These are phyloP conservation scores for Venturia carpophila DNA, from an alignment of 2,329 filamentous ascomycete genomes.

Conservation along the genomic window DNA sequence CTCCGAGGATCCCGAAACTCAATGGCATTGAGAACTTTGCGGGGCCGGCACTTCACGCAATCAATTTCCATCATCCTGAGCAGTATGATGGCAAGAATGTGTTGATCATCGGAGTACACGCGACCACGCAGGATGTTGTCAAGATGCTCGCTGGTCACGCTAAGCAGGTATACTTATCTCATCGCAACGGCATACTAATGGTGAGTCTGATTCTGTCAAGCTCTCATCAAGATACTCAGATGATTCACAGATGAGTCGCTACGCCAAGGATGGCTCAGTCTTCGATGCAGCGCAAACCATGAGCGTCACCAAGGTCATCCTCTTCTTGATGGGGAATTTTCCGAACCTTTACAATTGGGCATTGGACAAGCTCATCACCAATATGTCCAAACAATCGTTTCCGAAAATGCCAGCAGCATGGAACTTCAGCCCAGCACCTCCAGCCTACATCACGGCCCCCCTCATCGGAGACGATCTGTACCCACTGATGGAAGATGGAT, in stretches of 20 bases:
- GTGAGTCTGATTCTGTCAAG: constrained; percentile 22
- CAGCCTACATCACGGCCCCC: constrained; percentile 26
- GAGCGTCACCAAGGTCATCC: constrained; percentile 15
- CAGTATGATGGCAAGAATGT: constrained; percentile 61
- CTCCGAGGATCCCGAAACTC: constrained; percentile 39
- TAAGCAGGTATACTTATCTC: constrained; percentile 55
- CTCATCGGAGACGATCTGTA: constrained; percentile 27
- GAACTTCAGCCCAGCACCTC: constrained; percentile 24
- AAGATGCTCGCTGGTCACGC: constrained; percentile 31
- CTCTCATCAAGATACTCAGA: constrained; percentile 17
- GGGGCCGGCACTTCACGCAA: constrained; percentile 50
- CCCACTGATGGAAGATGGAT: constrained; percentile 25
- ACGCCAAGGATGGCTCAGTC: background rate
- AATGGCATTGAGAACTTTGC: constrained; percentile 32
- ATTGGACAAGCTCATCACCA: no score
- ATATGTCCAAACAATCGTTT: constrained; percentile 12
- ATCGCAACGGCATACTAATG: constrained; percentile 35
- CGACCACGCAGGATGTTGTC: constrained; percentile 72
- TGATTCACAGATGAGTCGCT: constrained; percentile 17
- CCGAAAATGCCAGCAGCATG: constrained; percentile 22
- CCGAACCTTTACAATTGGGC: background rate
- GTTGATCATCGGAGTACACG: constrained; percentile 73
- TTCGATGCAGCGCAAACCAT: constrained; percentile 6
- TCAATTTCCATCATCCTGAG: constrained; percentile 65
- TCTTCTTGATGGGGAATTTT: constrained; percentile 11